Evolutionary conservation across 106 monocot genomes (phyloP), one percentile per base, ranked within the genome.

Genomic region (Chionographis japonica): DNA sequence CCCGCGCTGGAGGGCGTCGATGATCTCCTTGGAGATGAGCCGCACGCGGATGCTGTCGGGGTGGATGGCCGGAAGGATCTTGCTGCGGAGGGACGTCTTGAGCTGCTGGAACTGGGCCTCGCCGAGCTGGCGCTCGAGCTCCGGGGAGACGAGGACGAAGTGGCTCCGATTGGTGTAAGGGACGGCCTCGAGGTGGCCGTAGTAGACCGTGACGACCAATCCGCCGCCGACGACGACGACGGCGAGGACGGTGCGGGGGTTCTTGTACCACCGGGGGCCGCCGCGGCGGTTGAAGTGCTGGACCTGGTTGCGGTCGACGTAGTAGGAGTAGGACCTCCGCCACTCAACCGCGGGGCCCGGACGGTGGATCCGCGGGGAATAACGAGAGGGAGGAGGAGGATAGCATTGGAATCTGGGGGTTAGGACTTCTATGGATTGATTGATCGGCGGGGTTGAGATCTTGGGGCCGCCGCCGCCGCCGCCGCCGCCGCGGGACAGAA

Each of bases 1-100:
- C 8, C 94, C 94, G 18, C 78, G 72, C 67, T 90, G 76, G 12
- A 97, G 70, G 27, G 92, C 89, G 12, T 65, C 71, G 51, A 97
- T 83, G 61, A 97, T 76, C 12, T 89, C 80, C 43, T 73, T 68
- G 8, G 92, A 71, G 56, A 97, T 89, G 27, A 92, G 64, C 14
- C 87, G 67, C n/a, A 97, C 83, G 42, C 97, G 72, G 65, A 97
- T 61, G 79, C 92, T 89, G 60, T 97, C 97, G n/a, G 97, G 97
- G 62, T 97, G 89, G 62, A 85, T 75, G 6, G 97, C 68, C 13
- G 97, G 89, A 13, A 97, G 85, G 36, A 92, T 83, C 74, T 87
- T 87, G 17, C 71, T 74, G 37, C 63, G 72, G 56, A 97, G 66
- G 0, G 58, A 15, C 4, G 37, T 19, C 79, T 97, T 97, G 50